Conservation (phyloP, 208 protist species). For the Crithidia fasciculata region DNA sequence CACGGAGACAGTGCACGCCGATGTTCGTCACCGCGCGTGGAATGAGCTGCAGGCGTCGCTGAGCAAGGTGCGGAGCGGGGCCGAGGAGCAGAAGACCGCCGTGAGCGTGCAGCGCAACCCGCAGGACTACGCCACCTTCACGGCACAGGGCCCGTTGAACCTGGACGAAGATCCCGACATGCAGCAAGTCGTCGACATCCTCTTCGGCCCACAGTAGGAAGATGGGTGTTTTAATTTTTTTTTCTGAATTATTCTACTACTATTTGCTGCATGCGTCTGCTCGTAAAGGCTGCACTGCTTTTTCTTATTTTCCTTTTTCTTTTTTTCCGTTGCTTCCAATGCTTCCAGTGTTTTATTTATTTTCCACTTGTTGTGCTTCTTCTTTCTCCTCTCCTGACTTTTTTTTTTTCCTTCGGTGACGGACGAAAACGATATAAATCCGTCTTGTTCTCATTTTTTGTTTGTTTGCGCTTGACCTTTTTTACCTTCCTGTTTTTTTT, state of each 20-base stretch:
- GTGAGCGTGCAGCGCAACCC: constrained; percentile 42
- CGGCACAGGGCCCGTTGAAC: constrained; percentile 58
- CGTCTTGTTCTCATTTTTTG: background rate
- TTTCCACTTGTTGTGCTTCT: too few relatives aligned
- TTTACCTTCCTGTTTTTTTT: constrained; percentile 3
- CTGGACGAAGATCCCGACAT: constrained; percentile 72
- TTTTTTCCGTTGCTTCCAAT: constrained; percentile 2
- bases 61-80: constrained; percentile 11
- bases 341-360: background rate
- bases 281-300: background rate
- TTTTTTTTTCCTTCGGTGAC: too few relatives aligned
- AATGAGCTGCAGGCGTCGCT: constrained; percentile 38
- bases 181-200: constrained; percentile 58
- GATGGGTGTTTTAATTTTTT: background rate
- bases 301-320: background rate
- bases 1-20: constrained; percentile 52
- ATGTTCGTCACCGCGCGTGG: constrained; percentile 53
- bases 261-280: constrained; percentile 4
- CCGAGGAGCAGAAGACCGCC: constrained; percentile 17
- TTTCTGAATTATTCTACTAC: background rate
- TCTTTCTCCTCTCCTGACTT: too few relatives aligned
- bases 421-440: too few relatives aligned
- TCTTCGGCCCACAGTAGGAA: constrained; percentile 46
- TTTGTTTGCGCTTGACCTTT: background rate
- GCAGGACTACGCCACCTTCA: constrained; percentile 63